These are phyloP conservation scores for Russula vinacea DNA, from an alignment of 768 basidiomycete species.

Conservation along the genomic window DNA sequence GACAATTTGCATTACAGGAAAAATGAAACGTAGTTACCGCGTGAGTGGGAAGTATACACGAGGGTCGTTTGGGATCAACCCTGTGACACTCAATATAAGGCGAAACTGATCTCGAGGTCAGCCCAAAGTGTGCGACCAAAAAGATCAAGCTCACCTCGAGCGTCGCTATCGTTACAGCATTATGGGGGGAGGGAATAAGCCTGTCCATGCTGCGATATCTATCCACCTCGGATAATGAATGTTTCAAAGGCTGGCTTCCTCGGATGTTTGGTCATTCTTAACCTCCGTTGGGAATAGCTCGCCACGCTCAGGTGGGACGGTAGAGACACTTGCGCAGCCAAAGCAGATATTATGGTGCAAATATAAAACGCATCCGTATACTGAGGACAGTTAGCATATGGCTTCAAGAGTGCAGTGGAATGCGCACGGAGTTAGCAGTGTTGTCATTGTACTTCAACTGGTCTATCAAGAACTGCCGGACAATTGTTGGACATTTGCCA, in stretches of 20 bases:
- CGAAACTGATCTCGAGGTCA: constrained; percentile 57
- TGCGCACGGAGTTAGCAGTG: constrained; percentile 76
- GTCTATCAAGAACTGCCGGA: constrained; percentile 85
- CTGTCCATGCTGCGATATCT: constrained; percentile 94
- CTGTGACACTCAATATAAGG: constrained; percentile 70
- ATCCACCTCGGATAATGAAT: constrained; percentile 78
- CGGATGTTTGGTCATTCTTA: constrained; percentile 59
- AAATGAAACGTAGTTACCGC: constrained; percentile 50
- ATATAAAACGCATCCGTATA: constrained; percentile 91
- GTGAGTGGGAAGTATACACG: constrained; percentile 84
- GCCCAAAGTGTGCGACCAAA: background rate
- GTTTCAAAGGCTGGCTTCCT: constrained; percentile 70
- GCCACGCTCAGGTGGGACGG: constrained; percentile 73
- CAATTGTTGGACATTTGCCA: constrained; percentile 80
- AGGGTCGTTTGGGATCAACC: constrained; percentile 72
- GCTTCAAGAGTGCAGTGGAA: constrained; percentile 18
- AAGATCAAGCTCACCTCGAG: constrained; percentile 59
- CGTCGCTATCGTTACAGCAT: constrained; percentile 86
- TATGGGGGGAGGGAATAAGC: constrained; percentile 90
- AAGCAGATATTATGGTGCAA: constrained; percentile 76
- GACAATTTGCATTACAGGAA: background rate
- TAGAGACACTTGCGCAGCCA: constrained; percentile 79
- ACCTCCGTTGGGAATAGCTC: constrained; percentile 70
- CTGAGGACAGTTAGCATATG: constrained; percentile 41
- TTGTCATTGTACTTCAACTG: constrained; percentile 96